Evolutionary conservation across 225 moss, liverwort and hornwort species (phyloP).

Genomic region (Lunularia cruciata): DNA sequence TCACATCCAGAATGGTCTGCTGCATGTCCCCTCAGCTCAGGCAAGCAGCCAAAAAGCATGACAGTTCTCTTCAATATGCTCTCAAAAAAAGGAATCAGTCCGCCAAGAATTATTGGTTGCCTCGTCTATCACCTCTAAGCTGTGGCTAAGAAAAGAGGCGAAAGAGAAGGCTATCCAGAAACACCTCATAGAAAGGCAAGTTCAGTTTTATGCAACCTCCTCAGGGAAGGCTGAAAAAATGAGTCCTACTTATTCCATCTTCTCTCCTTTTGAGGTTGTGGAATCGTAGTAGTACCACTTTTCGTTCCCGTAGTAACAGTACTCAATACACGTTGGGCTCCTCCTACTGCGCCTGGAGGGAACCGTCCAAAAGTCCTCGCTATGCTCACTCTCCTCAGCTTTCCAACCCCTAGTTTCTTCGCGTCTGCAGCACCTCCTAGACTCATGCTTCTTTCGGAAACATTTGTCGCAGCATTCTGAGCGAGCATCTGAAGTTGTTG

Average conservation of each 20-base stretch:
- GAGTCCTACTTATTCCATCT: conserved; percentile 41
- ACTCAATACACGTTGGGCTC: conserved; percentile 46
- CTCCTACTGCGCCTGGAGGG: conserved; percentile 23
- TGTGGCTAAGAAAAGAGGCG: background rate
- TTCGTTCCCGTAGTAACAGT: conserved; percentile 8
- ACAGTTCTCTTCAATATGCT: background rate
- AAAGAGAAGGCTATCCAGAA: conserved; percentile 6
- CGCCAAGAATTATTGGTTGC: conserved; percentile 4
- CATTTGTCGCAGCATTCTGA: no score
- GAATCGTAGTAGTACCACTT: conserved; percentile 11
- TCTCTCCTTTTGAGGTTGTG: conserved; percentile 32
- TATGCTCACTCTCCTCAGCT: conserved; percentile 41
- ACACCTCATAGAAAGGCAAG: no score
- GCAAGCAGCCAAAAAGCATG: background rate
- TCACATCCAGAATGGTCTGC: background rate
- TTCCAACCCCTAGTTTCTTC: conserved; percentile 35
- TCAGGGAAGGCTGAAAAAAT: background rate
- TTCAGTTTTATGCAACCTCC: background rate
- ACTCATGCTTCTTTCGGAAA: conserved; percentile 23
- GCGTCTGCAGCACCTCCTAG: conserved; percentile 30
- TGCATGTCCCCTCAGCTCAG: background rate
- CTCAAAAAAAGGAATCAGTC: background rate
- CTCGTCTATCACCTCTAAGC: background rate
- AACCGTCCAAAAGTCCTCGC: conserved; percentile 36
- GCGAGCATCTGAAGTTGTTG: background rate